Evolutionary conservation across 768 basidiomycete species (phyloP).

Genomic region (Termitomyces sp.): DNA sequence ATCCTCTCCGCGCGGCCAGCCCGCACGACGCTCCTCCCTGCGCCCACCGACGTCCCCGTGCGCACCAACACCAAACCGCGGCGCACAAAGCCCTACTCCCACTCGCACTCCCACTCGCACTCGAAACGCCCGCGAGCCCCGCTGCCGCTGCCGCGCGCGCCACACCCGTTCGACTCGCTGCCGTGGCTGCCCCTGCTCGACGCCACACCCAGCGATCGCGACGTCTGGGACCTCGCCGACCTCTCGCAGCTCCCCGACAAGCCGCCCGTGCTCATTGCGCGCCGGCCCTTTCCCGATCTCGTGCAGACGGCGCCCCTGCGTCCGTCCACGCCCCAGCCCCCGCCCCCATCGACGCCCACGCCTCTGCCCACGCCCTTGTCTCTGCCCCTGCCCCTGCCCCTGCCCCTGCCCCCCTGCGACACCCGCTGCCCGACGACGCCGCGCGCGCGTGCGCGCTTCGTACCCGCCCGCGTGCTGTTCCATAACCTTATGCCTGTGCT

Average conservation of each 20-base stretch:
- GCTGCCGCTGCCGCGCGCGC: conserved; percentile 2
- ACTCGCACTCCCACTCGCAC: not conserved
- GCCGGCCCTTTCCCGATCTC: conserved; percentile 37
- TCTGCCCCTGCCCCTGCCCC: not conserved
- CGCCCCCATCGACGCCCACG: not conserved
- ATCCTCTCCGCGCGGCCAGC: conserved; percentile 25
- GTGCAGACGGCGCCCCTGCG: conserved; percentile 21
- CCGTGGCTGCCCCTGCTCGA: conserved; percentile 67
- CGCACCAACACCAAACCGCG: not conserved
- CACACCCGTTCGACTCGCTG: conserved; percentile 51
- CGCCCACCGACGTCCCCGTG: not conserved
- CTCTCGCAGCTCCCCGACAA: conserved; percentile 51
- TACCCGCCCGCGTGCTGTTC: conserved; percentile 46
- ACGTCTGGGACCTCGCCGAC: conserved; percentile 57
- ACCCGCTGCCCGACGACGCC: conserved; percentile 16
- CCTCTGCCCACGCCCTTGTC: not conserved
- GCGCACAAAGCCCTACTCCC: conserved; percentile 23
- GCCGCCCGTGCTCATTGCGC: conserved; percentile 51
- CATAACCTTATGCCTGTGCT: conserved; percentile 61
- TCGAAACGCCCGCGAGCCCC: too few relatives aligned
- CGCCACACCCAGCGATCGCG: conserved; percentile 32
- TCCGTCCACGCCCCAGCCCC: not conserved
- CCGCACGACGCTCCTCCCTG: not conserved
- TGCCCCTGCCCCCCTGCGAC: not conserved
- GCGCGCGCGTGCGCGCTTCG: conserved; percentile 34